Percentiles rank a stretch among this genome's conserved stretches.
phyloP scores from a whole-genome alignment of 2,329 filamentous ascomycete genomes.

The Cladophialophora exuberans region DNA sequence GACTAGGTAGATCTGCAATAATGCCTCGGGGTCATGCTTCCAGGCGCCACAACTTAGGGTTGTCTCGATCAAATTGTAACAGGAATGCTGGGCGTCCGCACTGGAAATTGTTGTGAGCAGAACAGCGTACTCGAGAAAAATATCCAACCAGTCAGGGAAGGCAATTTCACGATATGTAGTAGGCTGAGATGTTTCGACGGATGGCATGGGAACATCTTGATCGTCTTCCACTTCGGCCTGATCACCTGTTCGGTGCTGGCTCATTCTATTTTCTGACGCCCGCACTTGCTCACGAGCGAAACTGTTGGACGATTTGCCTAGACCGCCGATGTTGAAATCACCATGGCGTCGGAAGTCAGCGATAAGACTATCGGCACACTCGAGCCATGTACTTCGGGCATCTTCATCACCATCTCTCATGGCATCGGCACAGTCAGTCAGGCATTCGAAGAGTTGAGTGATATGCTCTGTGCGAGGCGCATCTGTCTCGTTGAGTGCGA shows the following conservation, averaged over 20 bases:
- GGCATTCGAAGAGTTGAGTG: constrained; percentile 48
- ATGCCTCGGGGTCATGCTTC: constrained; percentile 67
- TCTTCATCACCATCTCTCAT: constrained; percentile 55
- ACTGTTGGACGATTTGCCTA: constrained; percentile 55
- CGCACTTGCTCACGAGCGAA: constrained; percentile 46
- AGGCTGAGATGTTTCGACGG: constrained; percentile 21
- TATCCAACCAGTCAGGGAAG: constrained; percentile 83
- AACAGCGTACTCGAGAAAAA: constrained; percentile 87
- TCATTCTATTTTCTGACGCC: constrained; percentile 33
- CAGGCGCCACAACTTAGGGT: constrained; percentile 83
- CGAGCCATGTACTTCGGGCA: constrained; percentile 60
- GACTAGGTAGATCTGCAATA: constrained; percentile 74
- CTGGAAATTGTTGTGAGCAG: constrained; percentile 67
- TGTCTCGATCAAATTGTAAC: constrained; percentile 76
- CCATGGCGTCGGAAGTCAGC: constrained; percentile 64
- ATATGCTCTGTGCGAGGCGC: constrained; percentile 46
- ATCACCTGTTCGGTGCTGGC: constrained; percentile 3
- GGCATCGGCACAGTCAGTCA: constrained; percentile 51
- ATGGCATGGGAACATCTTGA: constrained; percentile 21
- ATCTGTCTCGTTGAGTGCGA: constrained; percentile 39
- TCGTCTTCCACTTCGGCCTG: constrained; percentile 4
- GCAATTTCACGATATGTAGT: constrained; percentile 72
- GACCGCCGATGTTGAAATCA: constrained; percentile 60
- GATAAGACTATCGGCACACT: constrained; percentile 61
- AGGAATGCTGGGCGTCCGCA: constrained; percentile 64